Base-by-base conservation (phyloP, 768 basidiomycete genomes). In the Mycena rosella region DNA sequence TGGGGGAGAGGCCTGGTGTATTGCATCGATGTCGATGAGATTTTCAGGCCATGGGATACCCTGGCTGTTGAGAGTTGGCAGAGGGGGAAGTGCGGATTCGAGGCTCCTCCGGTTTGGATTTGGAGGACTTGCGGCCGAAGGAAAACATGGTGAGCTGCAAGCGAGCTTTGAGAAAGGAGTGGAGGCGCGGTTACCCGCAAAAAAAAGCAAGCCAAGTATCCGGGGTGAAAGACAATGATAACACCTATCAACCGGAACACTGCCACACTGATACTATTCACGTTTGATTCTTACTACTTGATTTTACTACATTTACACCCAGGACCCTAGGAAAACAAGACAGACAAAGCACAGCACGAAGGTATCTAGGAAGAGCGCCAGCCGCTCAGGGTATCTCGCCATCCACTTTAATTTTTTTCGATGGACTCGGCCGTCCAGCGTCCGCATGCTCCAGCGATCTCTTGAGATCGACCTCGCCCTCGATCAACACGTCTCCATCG, bases 21-120 rank as follows among this genome's bases (percentile, higher is more conserved):
- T 86, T 65, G 88, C 87, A 44, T 86, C 83, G 66, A 91, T 83
- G 74, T 95, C 92, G 45, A 96, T 89, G 38, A 96, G 86, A 78
- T 90, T 86, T 79, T 91, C 91, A 26, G 94, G 94, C 94, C 94
- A 96, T 63, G 91, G 91, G 42, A 94, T 91, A 38, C 89, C 92
- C 74, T 89, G 90, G 48, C 90, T 85, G 58, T 82, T 85, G 71
- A 95, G 86, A 74, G 93, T 89, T 63, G 94, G 94, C 40, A 95
- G 86, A 95, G 10, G 93, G 91, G 44, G 92, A 93, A n/a, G 89
- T 84, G 73, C 88, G 90, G 58, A 95, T 84, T 67, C 81, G 80
- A 38, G 84, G 79, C 2, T 80, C 70, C 45, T 84, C 78, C 73
- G n/a, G n/a, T n/a, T 85, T 81, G 73, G 77, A 79, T 79, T 85